Evolutionary conservation across 2,329 filamentous ascomycete genomes (phyloP), one percentile per base, ranked within the genome.

Genomic region (Hansfordia pulvinata): DNA sequence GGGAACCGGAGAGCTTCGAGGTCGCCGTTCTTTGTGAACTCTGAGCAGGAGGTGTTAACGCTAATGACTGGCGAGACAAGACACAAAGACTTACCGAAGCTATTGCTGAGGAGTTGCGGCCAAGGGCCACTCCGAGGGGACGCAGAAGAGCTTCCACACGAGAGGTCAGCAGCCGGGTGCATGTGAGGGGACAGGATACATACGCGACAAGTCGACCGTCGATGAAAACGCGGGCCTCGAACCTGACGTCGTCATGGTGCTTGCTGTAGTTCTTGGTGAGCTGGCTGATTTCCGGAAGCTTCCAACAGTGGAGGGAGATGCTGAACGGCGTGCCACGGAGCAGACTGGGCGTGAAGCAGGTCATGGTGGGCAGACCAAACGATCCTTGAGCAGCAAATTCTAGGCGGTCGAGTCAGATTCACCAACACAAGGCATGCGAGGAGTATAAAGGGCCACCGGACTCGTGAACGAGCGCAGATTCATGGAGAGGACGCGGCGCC

Each of bases 221-320:
- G 17, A 86, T 52, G 25, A 77, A 68, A 16, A 86, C 56, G 8
- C 76, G 62, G 20, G 72, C 65, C 43, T 82, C 74, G 35, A 77
- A 79, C 30, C 67, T 58, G 33, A 73, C 54, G 10, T 60, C 40
- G 23, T 78, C 63, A 7, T 62, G 47, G 23, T 65, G 58, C 33
- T 69, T 65, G 51, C 64, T 69, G 41, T 70, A 61, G 23, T 55
- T 54, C 32, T 60, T 61, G 18, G 70, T 62, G 38, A 66, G 60
- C 23, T 68, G 61, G 36, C 70, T 78, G 28, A 71, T 53, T 11
- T 59, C 56, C 5, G 76, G 75, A 4, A 56, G 61, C 10, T 64
- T 63, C 81, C 81, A 88, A 31, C 66, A 75, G 50, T 86, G 80
- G 25, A 88, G 61, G 3, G 81, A 86, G 26, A 86, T 62, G 34